Percentiles rank a stretch among this genome's conserved stretches.
phyloP scores from a whole-genome alignment of 306 rosid species.

The Pueraria montana region DNA sequence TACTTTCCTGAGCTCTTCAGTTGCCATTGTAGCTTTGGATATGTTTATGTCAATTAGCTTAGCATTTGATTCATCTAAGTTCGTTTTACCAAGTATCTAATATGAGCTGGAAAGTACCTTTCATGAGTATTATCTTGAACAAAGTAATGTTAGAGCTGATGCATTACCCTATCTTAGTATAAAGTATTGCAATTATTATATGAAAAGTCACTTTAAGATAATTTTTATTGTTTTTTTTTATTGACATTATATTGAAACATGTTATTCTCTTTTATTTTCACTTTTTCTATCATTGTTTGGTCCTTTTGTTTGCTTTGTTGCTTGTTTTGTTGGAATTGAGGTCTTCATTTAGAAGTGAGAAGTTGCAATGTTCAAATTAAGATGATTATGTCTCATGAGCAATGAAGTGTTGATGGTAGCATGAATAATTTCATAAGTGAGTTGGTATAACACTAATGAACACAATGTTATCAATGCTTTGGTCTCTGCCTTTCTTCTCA shows the following conservation, averaged over 20 bases:
- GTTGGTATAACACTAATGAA: neutral
- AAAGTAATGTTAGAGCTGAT: slow-evolving; percentile 21
- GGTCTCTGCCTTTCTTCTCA: too few relatives aligned
- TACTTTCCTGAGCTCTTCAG: slow-evolving; percentile 28
- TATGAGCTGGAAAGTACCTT: slow-evolving; percentile 12
- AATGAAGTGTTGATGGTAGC: too few relatives aligned
- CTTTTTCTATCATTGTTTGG: too few relatives aligned
- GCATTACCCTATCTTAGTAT: slow-evolving; percentile 16
- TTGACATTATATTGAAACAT: neutral
- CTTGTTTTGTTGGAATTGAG: slow-evolving; percentile 1
- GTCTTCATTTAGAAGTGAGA: slow-evolving; percentile 4
- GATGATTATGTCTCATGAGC: too few relatives aligned
- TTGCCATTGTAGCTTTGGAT: slow-evolving; percentile 12
- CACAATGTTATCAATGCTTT: neutral
- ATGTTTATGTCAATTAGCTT: slow-evolving; percentile 38
- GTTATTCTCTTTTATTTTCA: neutral
- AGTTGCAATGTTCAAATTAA: neutral
- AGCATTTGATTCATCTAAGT: slow-evolving; percentile 36
- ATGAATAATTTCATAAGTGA: too few relatives aligned
- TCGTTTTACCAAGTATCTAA: slow-evolving; percentile 12
- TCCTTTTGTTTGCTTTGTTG: neutral
- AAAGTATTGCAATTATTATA: slow-evolving; percentile 11
- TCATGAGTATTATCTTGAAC: neutral
- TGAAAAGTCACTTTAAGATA: slow-evolving; percentile 19
- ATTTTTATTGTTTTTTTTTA: neutral